phyloP scores from a whole-genome alignment of 768 basidiomycete genomes.

The Peribolospora kevripleyi region DNA sequence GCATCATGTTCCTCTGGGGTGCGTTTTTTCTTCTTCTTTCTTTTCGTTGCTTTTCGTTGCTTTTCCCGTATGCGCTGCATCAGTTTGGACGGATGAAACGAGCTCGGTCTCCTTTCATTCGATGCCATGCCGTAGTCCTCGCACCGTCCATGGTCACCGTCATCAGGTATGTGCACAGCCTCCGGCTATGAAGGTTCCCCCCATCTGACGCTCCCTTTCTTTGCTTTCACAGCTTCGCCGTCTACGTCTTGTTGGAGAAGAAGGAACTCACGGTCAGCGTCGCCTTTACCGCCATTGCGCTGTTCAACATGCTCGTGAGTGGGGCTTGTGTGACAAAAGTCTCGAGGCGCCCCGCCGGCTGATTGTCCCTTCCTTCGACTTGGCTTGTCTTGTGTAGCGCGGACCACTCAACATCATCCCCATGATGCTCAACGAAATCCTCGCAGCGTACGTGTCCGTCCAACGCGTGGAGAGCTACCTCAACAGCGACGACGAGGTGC shows the following conservation, averaged over 20 bases:
- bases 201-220: too few relatives aligned
- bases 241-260: conserved; percentile 25
- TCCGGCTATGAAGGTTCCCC: too few relatives aligned
- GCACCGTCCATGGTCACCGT: too few relatives aligned
- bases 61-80: too few relatives aligned
- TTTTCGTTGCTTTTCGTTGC: conserved; percentile 1
- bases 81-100: too few relatives aligned
- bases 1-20: conserved; percentile 3
- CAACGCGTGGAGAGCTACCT: conserved; percentile 44
- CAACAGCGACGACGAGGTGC: conserved; percentile 42
- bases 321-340: neutral
- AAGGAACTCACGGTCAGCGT: conserved; percentile 49
- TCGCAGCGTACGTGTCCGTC: conserved; percentile 43
- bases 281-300: conserved; percentile 67
- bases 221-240: neutral
- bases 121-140: too few relatives aligned
- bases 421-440: conserved; percentile 50
- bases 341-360: neutral
- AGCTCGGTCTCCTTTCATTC: too few relatives aligned
- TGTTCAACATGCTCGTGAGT: conserved; percentile 58
- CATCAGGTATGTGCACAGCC: too few relatives aligned
- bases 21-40: neutral
- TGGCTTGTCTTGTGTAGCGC: neutral
- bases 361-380: neutral
- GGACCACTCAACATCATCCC: conserved; percentile 3